phyloP scores from a whole-genome alignment of 495 filamentous ascomycete species.

The Neurospora tetrasperma region DNA sequence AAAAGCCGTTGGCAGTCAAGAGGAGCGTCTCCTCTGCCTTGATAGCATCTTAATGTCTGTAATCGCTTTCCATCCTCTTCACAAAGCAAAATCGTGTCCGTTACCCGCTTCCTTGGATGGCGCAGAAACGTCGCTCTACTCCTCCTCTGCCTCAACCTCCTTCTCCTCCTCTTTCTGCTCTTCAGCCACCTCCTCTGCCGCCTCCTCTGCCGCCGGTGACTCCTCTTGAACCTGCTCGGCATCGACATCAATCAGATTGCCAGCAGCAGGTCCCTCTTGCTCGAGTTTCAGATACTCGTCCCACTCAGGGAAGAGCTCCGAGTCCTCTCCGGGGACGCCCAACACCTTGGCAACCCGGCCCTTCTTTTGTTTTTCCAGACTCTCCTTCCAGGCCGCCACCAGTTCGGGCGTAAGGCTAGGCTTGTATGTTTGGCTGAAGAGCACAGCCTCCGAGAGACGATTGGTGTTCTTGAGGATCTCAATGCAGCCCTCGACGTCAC shows the following conservation, averaged over 20 bases:
- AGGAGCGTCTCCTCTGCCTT: background rate
- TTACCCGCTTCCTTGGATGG: background rate
- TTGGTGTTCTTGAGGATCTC: constrained; percentile 69
- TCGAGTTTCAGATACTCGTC: constrained; percentile 79
- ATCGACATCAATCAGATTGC: constrained; percentile 34
- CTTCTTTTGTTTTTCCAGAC: constrained; percentile 71
- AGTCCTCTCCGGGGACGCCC: constrained; percentile 76
- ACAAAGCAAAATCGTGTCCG: background rate
- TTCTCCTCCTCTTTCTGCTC: constrained; percentile 9
- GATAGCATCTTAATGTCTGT: background rate
- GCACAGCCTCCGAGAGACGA: constrained; percentile 70
- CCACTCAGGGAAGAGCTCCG: constrained; percentile 93
- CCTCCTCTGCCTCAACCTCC: constrained; percentile 8
- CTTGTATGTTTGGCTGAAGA: constrained; percentile 92
- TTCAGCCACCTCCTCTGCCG: constrained; percentile 3
- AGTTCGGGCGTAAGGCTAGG: constrained; percentile 63
- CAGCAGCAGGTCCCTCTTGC: constrained; percentile 46
- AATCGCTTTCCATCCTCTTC: constrained; percentile 6
- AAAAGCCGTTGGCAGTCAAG: background rate
- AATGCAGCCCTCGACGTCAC: constrained; percentile 72
- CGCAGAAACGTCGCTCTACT: background rate
- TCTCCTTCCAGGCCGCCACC: constrained; percentile 67
- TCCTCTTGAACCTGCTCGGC: constrained; percentile 17
- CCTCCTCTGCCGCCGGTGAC: constrained; percentile 1
- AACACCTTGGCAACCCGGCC: constrained; percentile 71